phyloP scores from a whole-genome alignment of 2,329 filamentous ascomycete genomes.

The Byssothecium circinans region DNA sequence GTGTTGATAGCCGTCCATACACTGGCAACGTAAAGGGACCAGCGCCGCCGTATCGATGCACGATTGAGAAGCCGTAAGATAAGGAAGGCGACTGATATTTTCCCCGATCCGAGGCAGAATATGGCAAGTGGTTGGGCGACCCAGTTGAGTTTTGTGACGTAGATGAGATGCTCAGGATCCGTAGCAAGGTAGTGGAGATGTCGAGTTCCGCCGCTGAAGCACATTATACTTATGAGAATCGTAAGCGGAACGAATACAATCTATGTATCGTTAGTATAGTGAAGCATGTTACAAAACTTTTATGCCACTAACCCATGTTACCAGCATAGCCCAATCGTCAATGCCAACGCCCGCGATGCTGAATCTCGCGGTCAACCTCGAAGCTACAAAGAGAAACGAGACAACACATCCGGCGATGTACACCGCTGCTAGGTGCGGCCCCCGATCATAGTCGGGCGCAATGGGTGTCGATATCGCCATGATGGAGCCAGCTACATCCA shows the following conservation, averaged over 20 bases:
- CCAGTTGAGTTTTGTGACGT: slow-evolving; percentile 20
- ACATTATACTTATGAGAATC: slow-evolving; percentile 14
- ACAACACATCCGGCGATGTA: slow-evolving; percentile 21
- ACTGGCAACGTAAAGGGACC: slow-evolving; percentile 17
- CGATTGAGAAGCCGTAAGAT: slow-evolving; percentile 22
- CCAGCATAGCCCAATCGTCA: slow-evolving; percentile 25
- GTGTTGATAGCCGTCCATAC: slow-evolving; percentile 18
- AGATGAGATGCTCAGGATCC: slow-evolving; percentile 9
- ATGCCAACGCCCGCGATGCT: slow-evolving; percentile 22
- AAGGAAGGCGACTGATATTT: slow-evolving; percentile 20
- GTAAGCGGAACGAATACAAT: slow-evolving; percentile 18
- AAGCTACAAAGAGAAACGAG: slow-evolving; percentile 18
- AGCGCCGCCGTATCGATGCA: slow-evolving; percentile 15
- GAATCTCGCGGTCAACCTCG: slow-evolving; percentile 19
- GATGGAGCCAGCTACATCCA: background rate
- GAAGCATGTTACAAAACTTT: background rate
- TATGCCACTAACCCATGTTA: slow-evolving; percentile 14
- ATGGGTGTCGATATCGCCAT: slow-evolving; percentile 1
- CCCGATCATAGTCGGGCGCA: slow-evolving; percentile 17
- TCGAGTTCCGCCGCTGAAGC: slow-evolving; percentile 19
- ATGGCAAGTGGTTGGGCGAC: slow-evolving; percentile 21
- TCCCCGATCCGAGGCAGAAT: slow-evolving; percentile 19
- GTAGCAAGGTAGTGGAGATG: slow-evolving; percentile 21
- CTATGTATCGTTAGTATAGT: slow-evolving; percentile 2
- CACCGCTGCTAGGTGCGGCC: slow-evolving; percentile 16